Base-by-base conservation (phyloP, 805 yeast genomes). In the Wickerhamomyces mucosus region DNA sequence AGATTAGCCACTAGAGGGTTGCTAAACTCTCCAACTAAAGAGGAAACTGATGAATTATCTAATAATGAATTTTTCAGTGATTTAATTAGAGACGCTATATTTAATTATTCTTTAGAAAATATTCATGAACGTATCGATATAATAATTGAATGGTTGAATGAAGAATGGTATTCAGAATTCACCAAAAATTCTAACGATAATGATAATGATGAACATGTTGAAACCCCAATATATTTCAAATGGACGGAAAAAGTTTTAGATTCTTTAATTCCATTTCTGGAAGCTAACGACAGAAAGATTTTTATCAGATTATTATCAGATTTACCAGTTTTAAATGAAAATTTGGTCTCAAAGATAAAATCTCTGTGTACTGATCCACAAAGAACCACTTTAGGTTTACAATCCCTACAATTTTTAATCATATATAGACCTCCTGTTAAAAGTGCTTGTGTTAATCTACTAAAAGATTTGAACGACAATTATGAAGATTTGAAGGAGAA, bases 381-480 rank as follows among this genome's bases (percentile, higher is more conserved):
- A 15, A 71, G 96, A 55, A 65, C 75, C 15, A 68, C 76, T 31
- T 59, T 89, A 16, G 98, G 97, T 1, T 75, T 83, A 44, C 78
- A 84, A 44, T 75, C 95, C 2, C 58, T 94, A 34, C 83, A 82
- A 42, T 84, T 79, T 47, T 58, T 92, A 38, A 72, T 88, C 33
- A 81, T 85, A 89, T 82, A 83, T 54, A 70, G 95, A 46, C 95
- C 96, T 1, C 96, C 97, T 0, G 84, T 73, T 18, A 72, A 77
- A 38, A 27, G 27, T 3, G 58, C 60, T 10, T 73, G 80, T 43
- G 46, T 76, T 18, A 59, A 56, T 4, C 58, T 76, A 4, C 56
- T 77, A 31, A 54, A 54, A 30, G 71, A 68, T 12, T 50, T 77
- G 41, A 58, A 68, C 26, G 63, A 62, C 8, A 45, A 45, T 17